These are phyloP conservation scores for Eremothecium gossypii DNA, from an alignment of 1,139 yeast genomes.

Conservation along the genomic window DNA sequence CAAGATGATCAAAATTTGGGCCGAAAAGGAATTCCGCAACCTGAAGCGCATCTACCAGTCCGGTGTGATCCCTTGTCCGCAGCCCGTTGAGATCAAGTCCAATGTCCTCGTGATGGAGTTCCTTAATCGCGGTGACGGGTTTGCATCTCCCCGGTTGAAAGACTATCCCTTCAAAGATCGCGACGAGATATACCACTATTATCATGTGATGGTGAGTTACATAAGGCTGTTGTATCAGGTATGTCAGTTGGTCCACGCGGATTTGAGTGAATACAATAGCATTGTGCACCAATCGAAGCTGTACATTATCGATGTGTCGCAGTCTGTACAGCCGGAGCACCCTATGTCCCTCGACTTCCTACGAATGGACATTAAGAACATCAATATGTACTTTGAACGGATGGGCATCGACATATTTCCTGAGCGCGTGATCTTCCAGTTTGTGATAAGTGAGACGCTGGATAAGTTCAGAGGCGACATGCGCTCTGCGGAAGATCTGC, in stretches of 20 bases:
- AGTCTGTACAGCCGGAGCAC: slow-evolving; percentile 95
- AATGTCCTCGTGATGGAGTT: slow-evolving; percentile 96
- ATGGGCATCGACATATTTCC: slow-evolving; percentile 70
- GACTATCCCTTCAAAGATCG: slow-evolving; percentile 65
- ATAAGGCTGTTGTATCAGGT: slow-evolving; percentile 82
- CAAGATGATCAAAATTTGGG: slow-evolving; percentile 97
- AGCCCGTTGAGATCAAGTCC: slow-evolving; percentile 77
- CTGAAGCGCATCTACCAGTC: slow-evolving; percentile 67
- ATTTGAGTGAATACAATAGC: slow-evolving; percentile 87
- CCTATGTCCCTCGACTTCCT: slow-evolving; percentile 93
- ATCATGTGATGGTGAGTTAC: slow-evolving; percentile 70
- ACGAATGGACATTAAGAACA: slow-evolving; percentile 95
- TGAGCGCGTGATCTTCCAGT: slow-evolving; percentile 73
- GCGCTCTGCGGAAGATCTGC: slow-evolving; percentile 34
- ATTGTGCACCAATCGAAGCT: slow-evolving; percentile 74
- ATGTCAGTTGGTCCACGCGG: slow-evolving; percentile 93
- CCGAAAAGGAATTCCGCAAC: slow-evolving; percentile 93
- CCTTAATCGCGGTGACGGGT: slow-evolving; percentile 55
- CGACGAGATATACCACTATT: slow-evolving; percentile 58
- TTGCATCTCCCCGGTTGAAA: slow-evolving; percentile 71
- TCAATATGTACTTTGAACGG: slow-evolving; percentile 73
- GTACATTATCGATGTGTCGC: slow-evolving; percentile 93
- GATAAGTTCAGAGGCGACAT: slow-evolving; percentile 34
- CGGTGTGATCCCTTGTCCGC: slow-evolving; percentile 80
- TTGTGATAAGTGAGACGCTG: slow-evolving; percentile 42